Conservation (phyloP, 495 filamentous ascomycete genomes). For the Daldinia concentrica region DNA sequence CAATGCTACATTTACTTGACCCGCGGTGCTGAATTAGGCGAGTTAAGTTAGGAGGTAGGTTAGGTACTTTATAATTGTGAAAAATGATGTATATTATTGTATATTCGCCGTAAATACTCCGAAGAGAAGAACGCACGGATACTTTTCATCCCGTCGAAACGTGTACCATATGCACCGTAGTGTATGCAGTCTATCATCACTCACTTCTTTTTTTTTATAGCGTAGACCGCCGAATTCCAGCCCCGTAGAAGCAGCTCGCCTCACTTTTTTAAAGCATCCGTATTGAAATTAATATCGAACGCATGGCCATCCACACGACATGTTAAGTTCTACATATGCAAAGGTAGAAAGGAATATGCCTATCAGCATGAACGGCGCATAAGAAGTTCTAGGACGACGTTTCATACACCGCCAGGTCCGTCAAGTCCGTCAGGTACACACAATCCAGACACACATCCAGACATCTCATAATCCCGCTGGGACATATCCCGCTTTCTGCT, state of each 20-base stretch:
- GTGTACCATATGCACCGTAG: background rate
- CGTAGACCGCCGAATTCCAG: constrained; percentile 38
- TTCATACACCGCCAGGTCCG: constrained; percentile 36
- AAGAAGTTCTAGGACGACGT: background rate
- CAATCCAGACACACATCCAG: background rate
- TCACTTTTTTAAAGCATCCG: constrained; percentile 36
- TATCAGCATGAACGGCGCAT: constrained; percentile 16
- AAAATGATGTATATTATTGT: background rate
- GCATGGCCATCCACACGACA: constrained; percentile 38
- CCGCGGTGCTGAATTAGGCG: background rate
- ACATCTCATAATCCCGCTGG: background rate
- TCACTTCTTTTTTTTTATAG: background rate
- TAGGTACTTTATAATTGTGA: background rate
- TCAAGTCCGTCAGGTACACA: constrained; percentile 3
- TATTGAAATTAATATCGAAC: constrained; percentile 40
- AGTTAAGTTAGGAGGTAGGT: no score
- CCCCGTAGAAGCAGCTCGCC: constrained; percentile 40
- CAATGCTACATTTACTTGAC: constrained; percentile 19
- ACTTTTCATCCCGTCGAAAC: background rate
- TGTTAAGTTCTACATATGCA: constrained; percentile 18
- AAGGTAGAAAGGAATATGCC: constrained; percentile 8
- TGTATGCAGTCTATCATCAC: background rate
- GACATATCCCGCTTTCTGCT: background rate
- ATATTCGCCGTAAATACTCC: constrained; percentile 2
- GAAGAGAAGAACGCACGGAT: constrained; percentile 3